Base-by-base conservation (phyloP, 495 filamentous ascomycete genomes). In the Aspergillus carlsbadensis region DNA sequence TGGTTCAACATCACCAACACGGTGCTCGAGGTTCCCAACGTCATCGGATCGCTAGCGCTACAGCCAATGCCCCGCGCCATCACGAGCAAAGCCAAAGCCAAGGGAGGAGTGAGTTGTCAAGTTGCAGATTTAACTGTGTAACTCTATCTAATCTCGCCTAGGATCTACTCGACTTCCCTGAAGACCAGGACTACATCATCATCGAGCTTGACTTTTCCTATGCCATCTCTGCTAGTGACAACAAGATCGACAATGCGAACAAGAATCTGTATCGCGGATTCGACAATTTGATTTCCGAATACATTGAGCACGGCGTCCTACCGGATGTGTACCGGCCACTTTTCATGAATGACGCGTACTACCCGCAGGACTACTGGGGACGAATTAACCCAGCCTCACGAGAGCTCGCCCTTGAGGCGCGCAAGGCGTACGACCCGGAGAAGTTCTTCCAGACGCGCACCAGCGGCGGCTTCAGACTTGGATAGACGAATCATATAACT, bases 261-360 rank as follows among this genome's bases (percentile, higher is more conserved):
- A 67, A 78, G 56, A 64, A 71, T 49, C 63, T 75, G 8, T 72
- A 71, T 45, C 58, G 58, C 6, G 70, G 69, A 5, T 46, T 75
- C 44, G 63, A 60, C 22, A 71, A 67, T 22, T 37, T 69, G 4
- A 63, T 72, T 18, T 57, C 66, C 37, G 63, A 68, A 15, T 72
- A 69, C 56, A 72, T 83, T 43, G 60, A 77, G 29, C 55, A 78
- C 13, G 68, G 75, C 31, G 70, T 77, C 1, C 59, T 79, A 10
- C 74, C 76, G 0, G 72, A 82, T 34, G 80, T 76, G 26, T 82
- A 81, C 55, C 68, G 82, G 36, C 81, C 81, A 5, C 54, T 86
- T 0, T 85, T 85, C 68, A 78, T 81, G 81, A 86, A 84, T 62
- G 81, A 86, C 54, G 76, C 75, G 1, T 81, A 80, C 65, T 79